Base-by-base conservation (phyloP, 805 yeast genomes). In the Wickerhamiella kazuoi region DNA sequence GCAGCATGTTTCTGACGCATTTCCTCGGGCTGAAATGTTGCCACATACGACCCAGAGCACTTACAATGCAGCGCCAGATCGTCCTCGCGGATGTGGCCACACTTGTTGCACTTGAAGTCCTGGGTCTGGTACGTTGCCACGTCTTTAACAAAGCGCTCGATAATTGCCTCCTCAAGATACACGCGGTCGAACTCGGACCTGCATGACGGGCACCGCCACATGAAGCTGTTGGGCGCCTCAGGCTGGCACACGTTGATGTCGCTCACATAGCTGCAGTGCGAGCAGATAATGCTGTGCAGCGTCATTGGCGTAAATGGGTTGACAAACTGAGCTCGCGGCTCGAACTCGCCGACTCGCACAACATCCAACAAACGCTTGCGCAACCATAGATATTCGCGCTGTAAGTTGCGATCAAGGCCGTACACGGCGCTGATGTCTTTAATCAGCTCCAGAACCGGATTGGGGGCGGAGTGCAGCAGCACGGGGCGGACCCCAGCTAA, bases 341-440 rank as follows among this genome's bases (percentile, higher is more conserved):
- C 75, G 59, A 90, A 90, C 53, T 90, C 98, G 43, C 78, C 74
- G 30, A 86, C 69, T 23, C 84, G 93, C 48, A 93, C 71, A 4
- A 79, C 56, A 2, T 69, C 65, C 29, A 90, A 64, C 44, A 93
- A 60, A 40, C 79, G 84, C 44, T 79, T 74, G 41, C 95, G 67
- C 41, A 90, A 56, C 44, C 76, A 57, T 45, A 94, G 65, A 21
- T 74, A 79, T 52, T 86, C 96, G 28, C 82, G 62, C 35, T 66
- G 69, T 37, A 86, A 62, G 36, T 69, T 68, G 34, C 64, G 61
- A 0, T 84, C 80, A 11, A 87, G 62, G 2, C 74, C 63, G 56
- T 80, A 71, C 1, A 84, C 74, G 4, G 83, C 83, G 50, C 80
- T 69, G 19, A 93, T 48, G 42, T 62, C 69, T 53, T 87, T 90